These are phyloP conservation scores for Talaromyces sp. DNA, from an alignment of 2,329 filamentous ascomycete genomes.

Conservation along the genomic window DNA sequence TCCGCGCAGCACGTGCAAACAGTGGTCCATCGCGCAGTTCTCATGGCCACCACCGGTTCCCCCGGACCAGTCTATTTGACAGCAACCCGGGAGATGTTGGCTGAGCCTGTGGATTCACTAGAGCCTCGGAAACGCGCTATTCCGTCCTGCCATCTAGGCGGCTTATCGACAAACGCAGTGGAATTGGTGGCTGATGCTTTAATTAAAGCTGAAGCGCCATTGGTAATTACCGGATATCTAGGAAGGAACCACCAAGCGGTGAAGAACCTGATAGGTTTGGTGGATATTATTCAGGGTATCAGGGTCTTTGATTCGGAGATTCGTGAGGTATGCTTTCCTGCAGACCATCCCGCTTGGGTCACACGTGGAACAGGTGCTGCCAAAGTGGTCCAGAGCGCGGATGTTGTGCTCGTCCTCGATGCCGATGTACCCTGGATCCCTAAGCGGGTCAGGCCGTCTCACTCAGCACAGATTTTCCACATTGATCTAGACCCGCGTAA, in stretches of 20 bases:
- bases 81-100: conserved; percentile 75
- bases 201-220: conserved; percentile 42
- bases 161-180: conserved; percentile 46
- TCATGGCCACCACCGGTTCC: conserved; percentile 71
- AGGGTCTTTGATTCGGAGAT: conserved; percentile 49
- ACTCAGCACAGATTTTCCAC: conserved; percentile 58
- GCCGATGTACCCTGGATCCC: conserved; percentile 91
- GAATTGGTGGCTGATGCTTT: conserved; percentile 39
- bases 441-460: conserved; percentile 58
- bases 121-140: conserved; percentile 62
- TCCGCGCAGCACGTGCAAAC: conserved; percentile 79
- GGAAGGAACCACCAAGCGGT: conserved; percentile 45
- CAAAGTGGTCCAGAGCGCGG: conserved; percentile 66
- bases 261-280: conserved; percentile 41
- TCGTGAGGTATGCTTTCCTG: conserved; percentile 45
- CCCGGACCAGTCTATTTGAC: conserved; percentile 75
- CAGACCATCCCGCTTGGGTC: conserved; percentile 52
- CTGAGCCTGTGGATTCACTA: conserved; percentile 70
- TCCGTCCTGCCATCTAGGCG: conserved; percentile 64
- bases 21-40: conserved; percentile 75
- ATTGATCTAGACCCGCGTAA: conserved; percentile 64
- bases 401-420: conserved; percentile 77
- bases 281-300: conserved; percentile 44
- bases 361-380: conserved; percentile 71
- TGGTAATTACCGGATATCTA: conserved; percentile 49